These are phyloP conservation scores for Chaetomiaceae sp. DNA, from an alignment of 2,329 filamentous ascomycete genomes.

Conservation along the genomic window DNA sequence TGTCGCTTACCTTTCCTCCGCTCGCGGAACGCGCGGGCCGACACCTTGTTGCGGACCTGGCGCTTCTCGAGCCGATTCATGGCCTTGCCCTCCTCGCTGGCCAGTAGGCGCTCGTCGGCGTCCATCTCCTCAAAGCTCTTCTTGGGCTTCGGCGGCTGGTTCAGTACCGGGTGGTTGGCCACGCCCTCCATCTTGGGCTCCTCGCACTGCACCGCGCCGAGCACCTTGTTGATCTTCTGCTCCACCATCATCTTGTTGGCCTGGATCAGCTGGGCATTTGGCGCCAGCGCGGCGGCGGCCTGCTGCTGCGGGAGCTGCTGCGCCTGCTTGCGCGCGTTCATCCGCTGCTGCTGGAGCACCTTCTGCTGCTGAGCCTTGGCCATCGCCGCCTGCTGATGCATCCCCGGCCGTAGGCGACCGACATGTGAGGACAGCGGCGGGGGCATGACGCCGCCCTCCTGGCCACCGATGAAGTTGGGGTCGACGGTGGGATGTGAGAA, in stretches of 20 bases:
- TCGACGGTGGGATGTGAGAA: constrained; percentile 62
- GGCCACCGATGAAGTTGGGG: constrained; percentile 61
- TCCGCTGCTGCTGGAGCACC: constrained; percentile 56
- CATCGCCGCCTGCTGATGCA: constrained; percentile 83
- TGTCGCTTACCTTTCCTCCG: constrained; percentile 79
- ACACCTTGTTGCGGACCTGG: constrained; percentile 98
- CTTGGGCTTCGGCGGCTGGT: constrained; percentile 64
- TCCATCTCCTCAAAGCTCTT: constrained; percentile 99
- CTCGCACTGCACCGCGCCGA: constrained; percentile 87
- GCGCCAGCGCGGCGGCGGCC: constrained; percentile 52
- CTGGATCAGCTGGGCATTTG: constrained; percentile 41
- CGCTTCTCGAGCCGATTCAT: constrained; percentile 93
- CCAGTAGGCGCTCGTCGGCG: constrained; percentile 85
- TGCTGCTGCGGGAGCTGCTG: constrained; percentile 23
- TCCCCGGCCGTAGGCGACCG: constrained; percentile 82
- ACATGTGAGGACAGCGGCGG: constrained; percentile 44
- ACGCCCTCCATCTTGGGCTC: constrained; percentile 48
- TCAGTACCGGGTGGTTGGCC: constrained; percentile 41
- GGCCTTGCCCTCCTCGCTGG: constrained; percentile 95
- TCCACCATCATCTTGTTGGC: constrained; percentile 68
- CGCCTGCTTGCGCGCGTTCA: constrained; percentile 47
- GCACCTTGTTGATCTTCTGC: constrained; percentile 86
- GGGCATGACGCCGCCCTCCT: constrained; percentile 49
- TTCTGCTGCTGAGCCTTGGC: constrained; percentile 62
- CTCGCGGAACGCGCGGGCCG: constrained; percentile 94